Conservation (phyloP, 306 rosid genomes). For the Malus sieversii region DNA sequence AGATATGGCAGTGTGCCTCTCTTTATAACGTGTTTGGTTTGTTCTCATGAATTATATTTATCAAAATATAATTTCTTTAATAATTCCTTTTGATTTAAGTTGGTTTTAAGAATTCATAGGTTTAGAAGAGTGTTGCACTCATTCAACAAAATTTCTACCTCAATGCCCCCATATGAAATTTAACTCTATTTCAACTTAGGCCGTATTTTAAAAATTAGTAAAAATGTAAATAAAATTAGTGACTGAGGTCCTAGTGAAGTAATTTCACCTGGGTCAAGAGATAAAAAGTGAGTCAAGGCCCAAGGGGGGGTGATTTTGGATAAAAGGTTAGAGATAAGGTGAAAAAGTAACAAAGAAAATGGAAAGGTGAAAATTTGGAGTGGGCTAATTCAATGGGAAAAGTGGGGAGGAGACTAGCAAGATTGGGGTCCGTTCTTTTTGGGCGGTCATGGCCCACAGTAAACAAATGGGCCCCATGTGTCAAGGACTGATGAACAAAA, state of each 20-base stretch:
- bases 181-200: too few species aligned
- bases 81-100: too few species aligned
- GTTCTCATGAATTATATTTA: too few species aligned
- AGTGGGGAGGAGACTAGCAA: background rate
- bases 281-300: slow-evolving; percentile 1
- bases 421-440: slow-evolving; percentile 25
- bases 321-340: background rate
- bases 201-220: too few species aligned
- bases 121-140: too few species aligned
- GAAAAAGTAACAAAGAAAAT: background rate
- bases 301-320: background rate
- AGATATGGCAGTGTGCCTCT: too few species aligned
- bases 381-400: background rate
- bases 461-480: slow-evolving; percentile 16
- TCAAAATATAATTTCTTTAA: too few species aligned
- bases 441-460: slow-evolving; percentile 23
- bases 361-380: slow-evolving; percentile 12
- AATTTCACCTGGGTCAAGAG: background rate
- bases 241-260: background rate
- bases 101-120: too few species aligned
- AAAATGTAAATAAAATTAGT: background rate
- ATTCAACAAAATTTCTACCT: too few species aligned
- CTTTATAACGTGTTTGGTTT: too few species aligned
- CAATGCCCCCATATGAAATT: too few species aligned
- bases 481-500: background rate